Base-by-base conservation (phyloP, 495 filamentous ascomycete genomes). In the Xanthoparmelia taractica region DNA sequence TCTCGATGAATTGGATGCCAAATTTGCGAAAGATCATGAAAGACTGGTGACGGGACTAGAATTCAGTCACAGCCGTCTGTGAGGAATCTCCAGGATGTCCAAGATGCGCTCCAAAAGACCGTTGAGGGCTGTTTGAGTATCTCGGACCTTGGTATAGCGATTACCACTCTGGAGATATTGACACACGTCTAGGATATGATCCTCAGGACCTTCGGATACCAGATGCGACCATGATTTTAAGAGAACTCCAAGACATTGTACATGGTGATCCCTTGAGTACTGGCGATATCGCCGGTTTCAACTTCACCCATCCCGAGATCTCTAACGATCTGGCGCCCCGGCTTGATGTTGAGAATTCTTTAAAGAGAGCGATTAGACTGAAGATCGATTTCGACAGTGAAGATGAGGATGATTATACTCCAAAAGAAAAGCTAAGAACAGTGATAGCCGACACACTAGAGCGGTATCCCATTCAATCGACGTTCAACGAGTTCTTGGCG, bases 401-500 rank as follows among this genome's bases (percentile, higher is more conserved):
- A 20, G 69, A 71, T 41, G 73, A 76, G 23, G 71, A 76, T 25
- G 76, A 78, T 34, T 79, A 73, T 61, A 66, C 70, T n/a, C 77
- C 74, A 63, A 59, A 57, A n/a, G 74, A 79, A 59, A 68, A 70
- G 0, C 61, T 70, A 1, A 67, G 59, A 18, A 72, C 72, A 11
- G 65, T 68, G 1, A 79, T 79, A 54, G 59, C 56, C 29, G 76
- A 78, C 61, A 76, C 77, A 17, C 57, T 79, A 18, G 64, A 63
- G 45, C 72, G 77, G 34, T 79, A 79, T 55, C 64, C 67, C 4
- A 63, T 74, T 18, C 69, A 69, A 47, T 65, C 66, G 17, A 78
- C 76, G 15, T 79, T 79, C 60, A 72, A 68, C 23, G 77, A 79
- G 60, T 79, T 76, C 63, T 69, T 79, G 18, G 76, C 77, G 18